phyloP scores from a whole-genome alignment of 495 filamentous ascomycete genomes.

The Xanthoparmelia taractica region DNA sequence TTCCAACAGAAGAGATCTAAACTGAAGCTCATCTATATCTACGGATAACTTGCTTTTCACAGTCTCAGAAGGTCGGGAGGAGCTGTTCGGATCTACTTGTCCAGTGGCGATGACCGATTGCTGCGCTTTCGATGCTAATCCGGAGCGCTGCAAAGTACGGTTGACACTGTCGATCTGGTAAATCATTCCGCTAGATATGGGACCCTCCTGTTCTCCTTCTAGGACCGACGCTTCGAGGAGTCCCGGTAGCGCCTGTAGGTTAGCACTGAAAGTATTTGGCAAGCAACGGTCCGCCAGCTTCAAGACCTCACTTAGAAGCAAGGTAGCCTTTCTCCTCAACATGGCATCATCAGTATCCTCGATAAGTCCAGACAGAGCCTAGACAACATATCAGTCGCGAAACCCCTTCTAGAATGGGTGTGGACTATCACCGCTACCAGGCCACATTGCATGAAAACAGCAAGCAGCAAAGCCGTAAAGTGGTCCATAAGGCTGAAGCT shows the following conservation, averaged over 20 bases:
- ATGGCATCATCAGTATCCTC: constrained; percentile 66
- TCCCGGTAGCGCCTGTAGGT: constrained; percentile 76
- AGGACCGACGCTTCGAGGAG: constrained; percentile 67
- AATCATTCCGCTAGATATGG: constrained; percentile 73
- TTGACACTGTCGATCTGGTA: constrained; percentile 98
- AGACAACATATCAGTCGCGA: constrained; percentile 22
- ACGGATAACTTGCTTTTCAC: constrained; percentile 63
- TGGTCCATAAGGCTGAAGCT: constrained; percentile 84
- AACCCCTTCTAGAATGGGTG: background rate
- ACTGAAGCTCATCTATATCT: constrained; percentile 79
- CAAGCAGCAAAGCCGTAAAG: constrained; percentile 83
- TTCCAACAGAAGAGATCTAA: constrained; percentile 77
- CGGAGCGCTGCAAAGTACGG: constrained; percentile 79
- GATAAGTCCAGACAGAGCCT: constrained; percentile 56
- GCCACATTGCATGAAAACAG: constrained; percentile 75
- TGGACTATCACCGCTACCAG: constrained; percentile 52
- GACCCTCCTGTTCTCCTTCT: constrained; percentile 62
- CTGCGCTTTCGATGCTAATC: constrained; percentile 34
- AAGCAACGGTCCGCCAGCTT: constrained; percentile 81
- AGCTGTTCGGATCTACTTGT: constrained; percentile 12
- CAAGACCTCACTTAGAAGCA: constrained; percentile 82
- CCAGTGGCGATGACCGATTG: constrained; percentile 27
- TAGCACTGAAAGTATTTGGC: constrained; percentile 66
- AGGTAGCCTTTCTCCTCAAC: constrained; percentile 77
- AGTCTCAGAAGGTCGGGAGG: constrained; percentile 46